These are phyloP conservation scores for Trichosporon sp. DNA, from an alignment of 1,284 basidiomycete species.

Conservation along the genomic window DNA sequence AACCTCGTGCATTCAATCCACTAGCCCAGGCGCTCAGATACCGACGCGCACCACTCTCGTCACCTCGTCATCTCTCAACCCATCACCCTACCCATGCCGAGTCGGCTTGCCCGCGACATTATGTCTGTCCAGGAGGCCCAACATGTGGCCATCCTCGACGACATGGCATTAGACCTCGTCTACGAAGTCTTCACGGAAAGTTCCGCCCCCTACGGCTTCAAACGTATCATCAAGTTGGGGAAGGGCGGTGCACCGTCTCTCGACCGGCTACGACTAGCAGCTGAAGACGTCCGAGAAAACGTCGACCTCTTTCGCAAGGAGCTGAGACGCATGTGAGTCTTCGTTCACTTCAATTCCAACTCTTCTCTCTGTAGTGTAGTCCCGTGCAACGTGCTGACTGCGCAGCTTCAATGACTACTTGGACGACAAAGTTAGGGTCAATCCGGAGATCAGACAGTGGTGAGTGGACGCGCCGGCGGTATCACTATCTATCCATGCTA, in stretches of 20 bases:
- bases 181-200: conserved; percentile 9
- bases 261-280: not conserved
- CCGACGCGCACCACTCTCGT: not conserved
- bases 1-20: not conserved
- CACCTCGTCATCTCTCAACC: too few species aligned
- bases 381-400: not conserved
- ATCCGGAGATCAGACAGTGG: conserved; percentile 18
- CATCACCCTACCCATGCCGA: not conserved
- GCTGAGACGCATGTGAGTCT: conserved; percentile 18
- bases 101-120: conserved; percentile 13
- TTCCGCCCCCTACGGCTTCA: conserved; percentile 15
- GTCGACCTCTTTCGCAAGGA: conserved; percentile 19
- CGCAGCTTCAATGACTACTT: conserved; percentile 7
- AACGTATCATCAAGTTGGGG: conserved; percentile 16
- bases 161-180: conserved; percentile 21
- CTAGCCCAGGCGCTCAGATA: not conserved
- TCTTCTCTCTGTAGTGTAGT: too few species aligned
- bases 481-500: not conserved
- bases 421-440: conserved; percentile 14
- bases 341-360: not conserved
- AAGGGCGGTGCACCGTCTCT: conserved; percentile 19
- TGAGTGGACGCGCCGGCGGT: not conserved
- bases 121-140: conserved; percentile 20
- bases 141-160: conserved; percentile 21
- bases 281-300: not conserved